Evolutionary conservation across 495 filamentous ascomycete species (phyloP), one percentile per base, ranked within the genome.

Genomic region (Hyaloscypha variabilis): DNA sequence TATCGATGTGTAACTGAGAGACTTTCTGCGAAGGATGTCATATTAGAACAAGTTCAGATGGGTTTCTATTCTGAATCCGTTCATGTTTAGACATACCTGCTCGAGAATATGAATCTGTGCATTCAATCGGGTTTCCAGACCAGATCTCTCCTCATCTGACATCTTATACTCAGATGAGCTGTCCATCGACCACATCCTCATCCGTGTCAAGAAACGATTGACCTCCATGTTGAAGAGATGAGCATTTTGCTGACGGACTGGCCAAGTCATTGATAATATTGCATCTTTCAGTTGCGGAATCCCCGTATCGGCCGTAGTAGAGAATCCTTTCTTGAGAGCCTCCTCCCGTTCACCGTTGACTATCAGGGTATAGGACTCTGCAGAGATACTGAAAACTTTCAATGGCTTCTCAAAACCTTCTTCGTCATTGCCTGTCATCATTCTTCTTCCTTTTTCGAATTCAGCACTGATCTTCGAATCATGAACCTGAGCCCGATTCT

Each of bases 351-450:
- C 2, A 0, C 51, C n/a, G 3, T 26, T 24, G 2, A 25, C 6
- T 1, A 25, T 0, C 8, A 8, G 51, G 11, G 11, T 24, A 36
- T 55, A 68, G 6, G 51, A 0, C 0, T 13, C 54, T 24, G 66
- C 13, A 28, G 66, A 31, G 24, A 62, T 56, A 26, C 57, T 56
- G 21, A 68, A 68, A 2, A 68, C 66, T 25, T 63, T 6, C 21
- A 68, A 36, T 2, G 21, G 10, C 14, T 42, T 24, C 0, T 46
- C 39, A 26, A 23, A n/a, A 0, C 8, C 14, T 23, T 34, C n/a
- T 50, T 46, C 30, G 28, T 54, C 59, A 62, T 67, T 36, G 36
- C 11, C 29, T 25, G 6, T 58, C 30, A 31, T 46, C 39, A 46
- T 46, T 14, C 6, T 0, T 14, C 39, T 46, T 1, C 2, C 60